These are phyloP conservation scores for Trametes gibbosa DNA, from an alignment of 768 basidiomycete species.

Conservation along the genomic window DNA sequence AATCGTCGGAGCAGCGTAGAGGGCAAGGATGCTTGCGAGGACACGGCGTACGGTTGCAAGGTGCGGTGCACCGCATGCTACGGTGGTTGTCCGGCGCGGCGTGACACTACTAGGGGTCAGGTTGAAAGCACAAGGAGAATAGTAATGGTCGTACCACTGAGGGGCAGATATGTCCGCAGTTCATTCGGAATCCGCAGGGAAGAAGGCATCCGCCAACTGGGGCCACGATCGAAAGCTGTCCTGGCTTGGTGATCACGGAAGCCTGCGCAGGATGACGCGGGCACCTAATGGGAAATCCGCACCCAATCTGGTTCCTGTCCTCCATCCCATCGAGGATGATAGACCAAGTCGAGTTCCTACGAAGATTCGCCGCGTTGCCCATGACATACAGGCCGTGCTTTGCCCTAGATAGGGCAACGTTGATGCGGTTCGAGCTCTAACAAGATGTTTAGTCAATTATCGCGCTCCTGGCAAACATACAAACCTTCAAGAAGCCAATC, in stretches of 20 bases:
- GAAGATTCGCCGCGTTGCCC: conserved; percentile 60
- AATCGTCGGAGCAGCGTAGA: conserved; percentile 47
- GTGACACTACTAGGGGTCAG: conserved; percentile 46
- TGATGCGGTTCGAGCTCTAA: conserved; percentile 15
- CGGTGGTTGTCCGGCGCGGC: conserved; percentile 56
- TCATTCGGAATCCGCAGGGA: conserved; percentile 50
- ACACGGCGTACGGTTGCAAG: conserved; percentile 52
- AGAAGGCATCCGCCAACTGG: conserved; percentile 63
- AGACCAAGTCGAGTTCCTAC: conserved; percentile 54
- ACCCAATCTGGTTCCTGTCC: conserved; percentile 42
- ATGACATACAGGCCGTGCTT: conserved; percentile 72
- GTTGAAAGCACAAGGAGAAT: background rate
- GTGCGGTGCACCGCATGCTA: conserved; percentile 43
- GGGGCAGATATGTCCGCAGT: conserved; percentile 65
- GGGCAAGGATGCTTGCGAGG: conserved; percentile 56
- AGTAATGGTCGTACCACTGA: conserved; percentile 44
- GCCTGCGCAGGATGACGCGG: conserved; percentile 48
- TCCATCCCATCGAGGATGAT: conserved; percentile 58
- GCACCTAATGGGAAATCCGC: conserved; percentile 56
- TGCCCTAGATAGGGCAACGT: conserved; percentile 72
- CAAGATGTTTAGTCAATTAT: background rate
- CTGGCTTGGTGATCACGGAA: conserved; percentile 47
- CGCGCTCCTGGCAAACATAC: conserved; percentile 14
- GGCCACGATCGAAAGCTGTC: conserved; percentile 45
- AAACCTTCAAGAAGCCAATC: conserved; percentile 76